These are phyloP conservation scores for Stemphylium lycopersici DNA, from an alignment of 2,329 filamentous ascomycete species.

Conservation along the genomic window DNA sequence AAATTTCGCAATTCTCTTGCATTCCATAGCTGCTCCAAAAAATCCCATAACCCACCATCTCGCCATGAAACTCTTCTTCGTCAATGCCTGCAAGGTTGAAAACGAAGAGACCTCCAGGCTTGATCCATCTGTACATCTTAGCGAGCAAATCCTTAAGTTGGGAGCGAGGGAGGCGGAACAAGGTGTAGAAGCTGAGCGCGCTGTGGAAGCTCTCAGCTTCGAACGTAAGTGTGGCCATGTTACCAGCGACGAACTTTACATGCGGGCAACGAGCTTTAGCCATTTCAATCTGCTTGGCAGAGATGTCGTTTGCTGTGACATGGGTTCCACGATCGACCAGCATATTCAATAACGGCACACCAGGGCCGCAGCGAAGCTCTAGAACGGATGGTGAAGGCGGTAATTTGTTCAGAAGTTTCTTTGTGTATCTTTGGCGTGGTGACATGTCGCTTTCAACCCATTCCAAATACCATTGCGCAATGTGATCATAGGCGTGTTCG, in stretches of 20 bases:
- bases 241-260: constrained; percentile 35
- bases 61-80: constrained; percentile 25
- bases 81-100: constrained; percentile 54
- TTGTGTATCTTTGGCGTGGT: constrained; percentile 8
- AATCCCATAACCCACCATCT: constrained; percentile 41
- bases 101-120: constrained; percentile 53
- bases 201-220: constrained; percentile 50
- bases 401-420: not conserved
- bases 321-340: constrained; percentile 18
- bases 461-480: constrained; percentile 13
- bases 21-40: constrained; percentile 45
- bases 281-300: constrained; percentile 42
- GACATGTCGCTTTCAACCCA: constrained; percentile 10
- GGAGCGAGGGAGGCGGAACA: constrained; percentile 58
- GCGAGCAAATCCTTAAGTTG: constrained; percentile 55
- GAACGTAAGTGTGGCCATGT: constrained; percentile 49
- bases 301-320: constrained; percentile 51
- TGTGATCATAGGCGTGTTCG: constrained; percentile 11
- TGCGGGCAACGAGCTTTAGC: constrained; percentile 20
- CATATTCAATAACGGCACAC: constrained; percentile 17
- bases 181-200: constrained; percentile 57
- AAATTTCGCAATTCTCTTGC: constrained; percentile 26
- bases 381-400: constrained; percentile 8
- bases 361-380: constrained; percentile 21
- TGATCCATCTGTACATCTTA: constrained; percentile 56